Evolutionary conservation across 2,329 filamentous ascomycete genomes (phyloP), one percentile per base, ranked within the genome.

Genomic region (Colletotrichum nymphaeae): DNA sequence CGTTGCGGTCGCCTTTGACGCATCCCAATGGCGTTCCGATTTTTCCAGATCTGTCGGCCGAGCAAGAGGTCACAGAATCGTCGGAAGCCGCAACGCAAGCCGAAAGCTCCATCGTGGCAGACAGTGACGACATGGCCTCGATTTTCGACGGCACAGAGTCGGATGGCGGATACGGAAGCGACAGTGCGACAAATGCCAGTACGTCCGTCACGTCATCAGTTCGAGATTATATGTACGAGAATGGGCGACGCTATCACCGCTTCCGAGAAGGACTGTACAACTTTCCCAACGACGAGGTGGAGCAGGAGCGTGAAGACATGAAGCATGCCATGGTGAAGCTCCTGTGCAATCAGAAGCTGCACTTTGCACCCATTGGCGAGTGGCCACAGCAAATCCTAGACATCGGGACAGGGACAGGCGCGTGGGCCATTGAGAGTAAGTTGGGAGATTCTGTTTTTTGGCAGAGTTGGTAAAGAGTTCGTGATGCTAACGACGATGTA

Each of bases 221-320:
- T 28, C 81, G 86, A 56, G 85, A 90, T 73, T 91, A 84, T 74
- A 77, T 80, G 14, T 86, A 83, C 72, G 88, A 90, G 76, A 90
- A 91, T 76, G 89, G 89, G n/a, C 84, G 89, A 28, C 84, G 89
- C 30, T 91, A 91, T 72, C 89, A 90, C 76, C 84, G 84, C 55
- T 89, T 88, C 76, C 83, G 88, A 22, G 87, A 88, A 69, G 88
- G 88, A 6, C 77, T 79, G 12, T 91, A 91, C 76, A 87, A 87
- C 67, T 89, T 91, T 63, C 89, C 90, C 30, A 91, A 91, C 68
- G 90, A 91, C 73, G 89, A 90, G 62, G 81, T 85, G 5, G 89
- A 91, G 79, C 88, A 90, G 77, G 88, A 90, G 75, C 82, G 88
- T 49, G 86, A 90, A 75, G 88, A 90, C 64, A 85, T 91, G 84